phyloP scores from a whole-genome alignment of 2,329 filamentous ascomycete species.

The Pseudocercospora vitis region DNA sequence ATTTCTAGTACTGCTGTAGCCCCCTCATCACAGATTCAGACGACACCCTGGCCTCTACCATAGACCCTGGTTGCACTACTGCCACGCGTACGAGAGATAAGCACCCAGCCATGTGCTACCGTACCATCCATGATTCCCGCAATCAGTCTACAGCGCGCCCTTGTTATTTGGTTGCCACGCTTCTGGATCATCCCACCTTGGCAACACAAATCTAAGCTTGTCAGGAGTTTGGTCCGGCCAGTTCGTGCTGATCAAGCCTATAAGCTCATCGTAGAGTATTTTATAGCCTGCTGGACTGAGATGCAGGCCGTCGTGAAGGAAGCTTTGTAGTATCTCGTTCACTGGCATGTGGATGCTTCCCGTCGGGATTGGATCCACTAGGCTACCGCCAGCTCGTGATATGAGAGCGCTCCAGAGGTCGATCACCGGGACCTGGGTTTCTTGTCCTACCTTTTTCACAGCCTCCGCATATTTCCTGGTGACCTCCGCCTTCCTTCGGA shows the following conservation, averaged over 20 bases:
- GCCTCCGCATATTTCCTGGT: constrained; percentile 67
- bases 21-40: too few relatives aligned
- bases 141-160: neutral
- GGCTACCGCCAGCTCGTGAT: constrained; percentile 58
- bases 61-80: neutral
- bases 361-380: constrained; percentile 24
- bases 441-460: constrained; percentile 61
- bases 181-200: constrained; percentile 50
- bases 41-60: too few relatives aligned
- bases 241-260: constrained; percentile 50
- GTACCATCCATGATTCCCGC: neutral
- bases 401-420: constrained; percentile 82
- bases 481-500: constrained; percentile 57
- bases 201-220: constrained; percentile 54
- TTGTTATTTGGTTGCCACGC: neutral
- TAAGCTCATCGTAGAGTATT: constrained; percentile 56
- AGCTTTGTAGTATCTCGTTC: constrained; percentile 55
- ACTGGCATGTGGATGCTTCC: constrained; percentile 60
- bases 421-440: constrained; percentile 61
- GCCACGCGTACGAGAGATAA: neutral
- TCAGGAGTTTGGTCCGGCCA: constrained; percentile 59
- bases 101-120: neutral
- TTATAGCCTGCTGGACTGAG: constrained; percentile 58
- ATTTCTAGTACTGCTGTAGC: too few relatives aligned
- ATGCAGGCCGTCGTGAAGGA: constrained; percentile 62